Conservation (phyloP, 2,329 filamentous ascomycete genomes). For the Aspergillus fumigatus region DNA sequence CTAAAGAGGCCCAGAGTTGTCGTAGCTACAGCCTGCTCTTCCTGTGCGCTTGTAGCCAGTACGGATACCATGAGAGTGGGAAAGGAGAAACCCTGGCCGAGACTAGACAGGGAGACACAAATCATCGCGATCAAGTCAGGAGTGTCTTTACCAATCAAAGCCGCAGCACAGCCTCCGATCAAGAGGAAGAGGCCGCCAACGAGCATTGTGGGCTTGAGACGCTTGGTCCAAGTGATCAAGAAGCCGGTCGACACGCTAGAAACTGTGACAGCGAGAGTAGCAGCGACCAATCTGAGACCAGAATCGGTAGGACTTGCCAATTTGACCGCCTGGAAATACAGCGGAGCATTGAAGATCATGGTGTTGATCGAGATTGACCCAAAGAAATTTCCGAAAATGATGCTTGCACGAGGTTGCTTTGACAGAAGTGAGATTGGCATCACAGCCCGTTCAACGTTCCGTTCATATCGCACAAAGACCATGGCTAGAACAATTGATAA, state of each 20-base stretch:
- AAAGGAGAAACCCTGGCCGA: constrained; percentile 62
- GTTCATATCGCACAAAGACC: constrained; percentile 39
- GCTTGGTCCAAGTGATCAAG: constrained; percentile 56
- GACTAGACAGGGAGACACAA: constrained; percentile 52
- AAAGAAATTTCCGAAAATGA: constrained; percentile 52
- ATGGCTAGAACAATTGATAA: constrained; percentile 36
- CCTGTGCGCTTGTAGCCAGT: constrained; percentile 55
- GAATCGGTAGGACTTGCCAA: constrained; percentile 65
- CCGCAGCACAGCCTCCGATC: constrained; percentile 49
- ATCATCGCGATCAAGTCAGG: constrained; percentile 52
- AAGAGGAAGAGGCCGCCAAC: constrained; percentile 49
- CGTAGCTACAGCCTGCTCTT: constrained; percentile 64
- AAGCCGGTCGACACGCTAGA: constrained; percentile 58
- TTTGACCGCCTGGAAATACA: constrained; percentile 74
- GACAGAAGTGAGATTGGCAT: constrained; percentile 48
- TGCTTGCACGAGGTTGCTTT: constrained; percentile 43
- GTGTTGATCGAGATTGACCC: constrained; percentile 47
- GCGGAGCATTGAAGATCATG: constrained; percentile 65
- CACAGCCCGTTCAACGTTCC: constrained; percentile 44
- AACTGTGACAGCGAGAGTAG: constrained; percentile 53
- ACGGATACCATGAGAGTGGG: constrained; percentile 61
- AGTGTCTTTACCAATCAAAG: constrained; percentile 48
- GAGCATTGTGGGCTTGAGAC: constrained; percentile 56
- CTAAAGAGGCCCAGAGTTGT: constrained; percentile 69
- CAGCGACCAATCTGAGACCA: constrained; percentile 66